phyloP scores from a whole-genome alignment of 2,329 filamentous ascomycete species.

The Escovopsis sp. region DNA sequence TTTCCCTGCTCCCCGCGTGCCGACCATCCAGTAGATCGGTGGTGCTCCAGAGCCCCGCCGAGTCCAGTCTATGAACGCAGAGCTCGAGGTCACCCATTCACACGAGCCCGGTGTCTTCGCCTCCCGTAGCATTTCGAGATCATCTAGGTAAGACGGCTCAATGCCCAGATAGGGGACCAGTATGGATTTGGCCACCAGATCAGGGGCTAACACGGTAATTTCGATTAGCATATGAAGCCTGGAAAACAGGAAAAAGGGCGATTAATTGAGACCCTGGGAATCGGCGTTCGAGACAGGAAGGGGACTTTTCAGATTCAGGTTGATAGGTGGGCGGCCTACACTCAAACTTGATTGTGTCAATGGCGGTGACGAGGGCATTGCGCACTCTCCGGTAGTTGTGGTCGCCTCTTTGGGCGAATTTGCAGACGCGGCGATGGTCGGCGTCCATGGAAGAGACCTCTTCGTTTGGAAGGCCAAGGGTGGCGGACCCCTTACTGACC shows the following conservation, averaged over 20 bases:
- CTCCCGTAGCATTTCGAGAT: not conserved
- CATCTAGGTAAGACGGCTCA: not conserved
- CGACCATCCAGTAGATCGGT: not conserved
- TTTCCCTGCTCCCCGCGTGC: not conserved
- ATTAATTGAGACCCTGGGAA: too few relatives aligned
- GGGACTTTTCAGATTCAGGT: too few relatives aligned
- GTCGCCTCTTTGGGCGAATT: not conserved
- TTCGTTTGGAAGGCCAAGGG: slow-evolving; percentile 3
- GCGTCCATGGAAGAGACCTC: slow-evolving; percentile 2
- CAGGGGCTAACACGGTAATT: too few relatives aligned
- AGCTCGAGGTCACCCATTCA: not conserved
- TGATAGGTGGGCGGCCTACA: too few relatives aligned
- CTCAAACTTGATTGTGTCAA: slow-evolving; percentile 2
- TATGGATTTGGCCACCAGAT: too few relatives aligned
- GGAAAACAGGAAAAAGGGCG: too few relatives aligned
- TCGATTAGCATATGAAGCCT: too few relatives aligned
- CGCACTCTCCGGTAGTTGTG: slow-evolving; percentile 4
- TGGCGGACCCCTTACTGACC: slow-evolving; percentile 4
- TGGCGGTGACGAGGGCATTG: slow-evolving; percentile 2
- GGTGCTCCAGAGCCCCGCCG: not conserved
- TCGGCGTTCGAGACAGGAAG: too few relatives aligned
- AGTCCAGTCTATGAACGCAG: not conserved
- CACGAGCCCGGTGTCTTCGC: not conserved
- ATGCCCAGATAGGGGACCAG: slow-evolving; percentile 1
- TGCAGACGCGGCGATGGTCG: slow-evolving; percentile 4